Evolutionary conservation across 2,329 filamentous ascomycete genomes (phyloP).

Genomic region (Hawksworthiomyces lignivorus): DNA sequence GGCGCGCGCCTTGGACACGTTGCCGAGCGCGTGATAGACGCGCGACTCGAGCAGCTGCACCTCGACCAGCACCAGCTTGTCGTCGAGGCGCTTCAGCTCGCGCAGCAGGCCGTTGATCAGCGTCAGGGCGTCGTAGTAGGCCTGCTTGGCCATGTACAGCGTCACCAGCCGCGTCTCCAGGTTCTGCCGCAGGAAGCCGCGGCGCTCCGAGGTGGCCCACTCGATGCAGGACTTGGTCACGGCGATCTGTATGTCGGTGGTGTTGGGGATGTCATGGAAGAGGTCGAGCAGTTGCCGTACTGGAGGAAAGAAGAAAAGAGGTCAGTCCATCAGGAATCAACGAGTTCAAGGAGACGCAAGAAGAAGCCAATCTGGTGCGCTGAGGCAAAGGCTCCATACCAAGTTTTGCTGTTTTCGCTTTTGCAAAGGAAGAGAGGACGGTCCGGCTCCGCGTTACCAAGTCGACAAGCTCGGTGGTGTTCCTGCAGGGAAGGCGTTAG

Average conservation of each 20-base stretch:
- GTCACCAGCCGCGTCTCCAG: conserved; percentile 91
- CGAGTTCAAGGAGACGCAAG: background rate
- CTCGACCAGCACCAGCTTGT: conserved; percentile 96
- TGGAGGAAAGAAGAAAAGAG: conserved; percentile 28
- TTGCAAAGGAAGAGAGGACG: conserved; percentile 91
- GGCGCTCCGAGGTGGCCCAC: conserved; percentile 91
- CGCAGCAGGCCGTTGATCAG: conserved; percentile 94
- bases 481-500: conserved; percentile 41
- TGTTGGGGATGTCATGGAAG: conserved; percentile 88
- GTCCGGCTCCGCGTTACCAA: conserved; percentile 85
- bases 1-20: conserved; percentile 90
- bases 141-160: conserved; percentile 94
- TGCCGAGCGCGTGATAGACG: conserved; percentile 95
- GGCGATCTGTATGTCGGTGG: conserved; percentile 84
- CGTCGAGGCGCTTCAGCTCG: conserved; percentile 95
- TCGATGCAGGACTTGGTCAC: conserved; percentile 99
- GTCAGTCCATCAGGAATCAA: background rate
- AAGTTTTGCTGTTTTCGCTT: conserved; percentile 97
- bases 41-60: conserved; percentile 95
- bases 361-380: background rate
- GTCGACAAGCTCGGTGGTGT: conserved; percentile 76
- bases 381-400: conserved; percentile 55
- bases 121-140: conserved; percentile 92
- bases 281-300: conserved; percentile 95
- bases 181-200: conserved; percentile 94